Percentiles rank a stretch among this genome's conserved stretches.
These are phyloP conservation scores for Lodderomyces oxycetoniae DNA, from an alignment of 1,139 yeast genomes.

Conservation along the genomic window DNA sequence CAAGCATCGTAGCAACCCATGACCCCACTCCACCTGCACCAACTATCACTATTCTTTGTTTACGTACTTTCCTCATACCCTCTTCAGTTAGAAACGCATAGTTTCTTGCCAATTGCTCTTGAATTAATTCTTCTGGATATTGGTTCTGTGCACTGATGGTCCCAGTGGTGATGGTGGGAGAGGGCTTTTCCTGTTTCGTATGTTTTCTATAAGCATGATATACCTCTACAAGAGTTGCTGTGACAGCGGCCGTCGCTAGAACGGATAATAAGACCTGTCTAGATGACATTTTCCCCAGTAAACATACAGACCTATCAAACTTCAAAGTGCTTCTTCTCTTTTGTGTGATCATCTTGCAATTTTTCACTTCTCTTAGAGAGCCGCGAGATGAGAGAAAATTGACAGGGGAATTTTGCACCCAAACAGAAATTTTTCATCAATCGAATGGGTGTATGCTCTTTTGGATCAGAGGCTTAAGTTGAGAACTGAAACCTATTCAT, in stretches of 20 bases:
- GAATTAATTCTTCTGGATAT: conserved; percentile 70
- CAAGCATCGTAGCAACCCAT: conserved; percentile 90
- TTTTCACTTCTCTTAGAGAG: too few relatives aligned
- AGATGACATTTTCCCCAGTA: too few relatives aligned
- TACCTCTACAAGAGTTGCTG: conserved; percentile 37
- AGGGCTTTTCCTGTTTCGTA: conserved; percentile 11
- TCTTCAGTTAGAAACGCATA: conserved; percentile 85
- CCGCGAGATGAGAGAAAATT: too few relatives aligned
- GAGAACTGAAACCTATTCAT: neutral
- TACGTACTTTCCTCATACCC: conserved; percentile 72
- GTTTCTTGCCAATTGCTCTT: conserved; percentile 90
- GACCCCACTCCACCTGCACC: conserved; percentile 99
- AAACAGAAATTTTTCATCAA: too few relatives aligned
- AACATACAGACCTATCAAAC: too few relatives aligned
- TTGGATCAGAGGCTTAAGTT: too few relatives aligned
- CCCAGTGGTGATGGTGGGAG: conserved; percentile 3
- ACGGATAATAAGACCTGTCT: conserved; percentile 25
- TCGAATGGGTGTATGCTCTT: too few relatives aligned
- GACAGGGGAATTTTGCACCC: too few relatives aligned
- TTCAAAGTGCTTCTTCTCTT: too few relatives aligned
- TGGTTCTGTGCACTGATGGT: conserved; percentile 4
- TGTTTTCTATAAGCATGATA: conserved; percentile 27
- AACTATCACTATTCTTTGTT: conserved; percentile 78
- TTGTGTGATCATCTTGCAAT: too few relatives aligned
- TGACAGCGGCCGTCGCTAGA: conserved; percentile 34